Conservation (phyloP, 768 basidiomycete species). For the Leucocoprinus leucothites region DNA sequence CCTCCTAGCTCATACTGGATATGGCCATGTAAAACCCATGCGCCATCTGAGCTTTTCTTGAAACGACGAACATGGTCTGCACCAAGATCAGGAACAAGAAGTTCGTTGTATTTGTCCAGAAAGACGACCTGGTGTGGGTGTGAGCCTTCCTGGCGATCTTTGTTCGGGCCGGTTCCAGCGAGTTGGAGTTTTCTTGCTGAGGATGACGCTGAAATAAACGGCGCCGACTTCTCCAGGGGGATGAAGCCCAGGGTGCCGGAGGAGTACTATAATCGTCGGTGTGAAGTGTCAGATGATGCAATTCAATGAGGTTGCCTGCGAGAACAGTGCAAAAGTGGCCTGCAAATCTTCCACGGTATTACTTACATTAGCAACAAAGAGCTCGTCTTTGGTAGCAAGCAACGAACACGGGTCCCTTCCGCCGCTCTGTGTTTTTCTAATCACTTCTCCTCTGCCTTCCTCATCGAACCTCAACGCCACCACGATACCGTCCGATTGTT, state of each 20-base stretch:
- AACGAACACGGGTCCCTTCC: slow-evolving; percentile 67
- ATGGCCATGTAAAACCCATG: slow-evolving; percentile 48
- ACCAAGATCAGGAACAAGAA: slow-evolving; percentile 77
- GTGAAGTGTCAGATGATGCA: neutral
- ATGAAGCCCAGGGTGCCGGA: slow-evolving; percentile 57
- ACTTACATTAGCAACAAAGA: slow-evolving; percentile 73
- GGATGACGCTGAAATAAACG: slow-evolving; percentile 35
- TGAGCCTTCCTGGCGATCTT: slow-evolving; percentile 61
- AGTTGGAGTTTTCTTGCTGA: slow-evolving; percentile 38
- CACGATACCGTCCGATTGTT: slow-evolving; percentile 64
- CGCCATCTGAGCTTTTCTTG: slow-evolving; percentile 36
- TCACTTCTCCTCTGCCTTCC: slow-evolving; percentile 49
- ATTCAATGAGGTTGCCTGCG: neutral
- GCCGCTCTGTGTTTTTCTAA: slow-evolving; percentile 48
- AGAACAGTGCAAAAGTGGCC: neutral
- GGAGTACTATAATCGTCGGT: slow-evolving; percentile 50
- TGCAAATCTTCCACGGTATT: neutral
- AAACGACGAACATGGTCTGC: slow-evolving; percentile 64
- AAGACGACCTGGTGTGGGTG: slow-evolving; percentile 77
- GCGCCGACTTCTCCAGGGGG: slow-evolving; percentile 47
- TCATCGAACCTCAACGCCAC: slow-evolving; percentile 55
- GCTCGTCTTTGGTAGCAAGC: slow-evolving; percentile 49
- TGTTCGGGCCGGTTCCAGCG: slow-evolving; percentile 57
- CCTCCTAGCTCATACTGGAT: slow-evolving; percentile 51
- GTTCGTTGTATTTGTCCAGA: slow-evolving; percentile 45